Conservation (phyloP, 345 rosid species). For the Corymbia maculata region DNA sequence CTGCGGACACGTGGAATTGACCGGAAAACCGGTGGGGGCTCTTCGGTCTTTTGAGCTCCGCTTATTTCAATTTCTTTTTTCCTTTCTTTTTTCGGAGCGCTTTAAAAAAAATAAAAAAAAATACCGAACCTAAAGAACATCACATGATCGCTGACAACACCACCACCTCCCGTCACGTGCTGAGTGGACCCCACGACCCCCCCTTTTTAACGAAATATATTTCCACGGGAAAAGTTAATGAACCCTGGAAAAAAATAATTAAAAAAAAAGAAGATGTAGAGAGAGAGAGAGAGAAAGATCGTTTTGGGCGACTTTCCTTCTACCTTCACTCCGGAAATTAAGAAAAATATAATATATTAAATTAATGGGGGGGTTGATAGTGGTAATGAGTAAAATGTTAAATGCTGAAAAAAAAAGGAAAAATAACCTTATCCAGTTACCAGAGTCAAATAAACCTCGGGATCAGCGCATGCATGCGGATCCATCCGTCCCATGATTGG, state of each 20-base stretch:
- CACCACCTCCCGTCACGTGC: conserved; percentile 52
- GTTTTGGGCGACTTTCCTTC: background rate
- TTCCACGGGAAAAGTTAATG: background rate
- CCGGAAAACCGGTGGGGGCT: background rate
- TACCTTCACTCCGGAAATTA: background rate
- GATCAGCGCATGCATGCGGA: conserved; percentile 11
- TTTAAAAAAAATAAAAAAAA: background rate
- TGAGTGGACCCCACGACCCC: conserved; percentile 13
- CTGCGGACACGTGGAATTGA: conserved; percentile 25
- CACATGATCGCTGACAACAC: conserved; percentile 65
- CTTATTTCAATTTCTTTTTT: background rate
- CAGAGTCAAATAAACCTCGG: conserved; percentile 7
- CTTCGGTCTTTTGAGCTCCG: background rate
- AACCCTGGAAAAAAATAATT: background rate
- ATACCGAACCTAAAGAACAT: background rate
- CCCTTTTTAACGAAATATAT: background rate
- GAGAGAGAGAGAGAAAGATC: too few relatives aligned
- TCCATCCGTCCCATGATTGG: background rate
- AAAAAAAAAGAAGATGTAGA: background rate
- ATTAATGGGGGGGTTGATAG: background rate
- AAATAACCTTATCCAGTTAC: conserved; percentile 22
- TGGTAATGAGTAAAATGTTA: background rate
- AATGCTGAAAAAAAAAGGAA: background rate
- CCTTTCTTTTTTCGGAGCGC: background rate
- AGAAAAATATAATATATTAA: background rate